Percentiles rank a stretch among this genome's conserved stretches.
These are phyloP conservation scores for Lactarius tabidus DNA, from an alignment of 768 basidiomycete species.

Conservation along the genomic window DNA sequence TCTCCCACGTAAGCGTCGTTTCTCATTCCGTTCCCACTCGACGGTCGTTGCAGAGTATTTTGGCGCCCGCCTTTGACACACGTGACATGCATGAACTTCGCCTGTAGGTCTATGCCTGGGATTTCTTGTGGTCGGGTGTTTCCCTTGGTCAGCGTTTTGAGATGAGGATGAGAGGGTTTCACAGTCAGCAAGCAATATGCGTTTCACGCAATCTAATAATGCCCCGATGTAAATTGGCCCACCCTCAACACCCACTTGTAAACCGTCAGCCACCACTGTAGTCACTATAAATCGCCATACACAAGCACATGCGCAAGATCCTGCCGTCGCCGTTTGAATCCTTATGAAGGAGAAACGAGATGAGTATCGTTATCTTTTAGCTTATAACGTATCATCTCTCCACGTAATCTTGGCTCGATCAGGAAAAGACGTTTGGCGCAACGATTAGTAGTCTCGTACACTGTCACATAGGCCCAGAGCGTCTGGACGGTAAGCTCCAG, in stretches of 20 bases:
- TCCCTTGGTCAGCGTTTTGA: not conserved
- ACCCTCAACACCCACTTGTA: not conserved
- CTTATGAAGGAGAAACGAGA: not conserved
- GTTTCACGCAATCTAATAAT: not conserved
- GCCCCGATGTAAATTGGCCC: not conserved
- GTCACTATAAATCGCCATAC: not conserved
- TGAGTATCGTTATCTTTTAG: not conserved
- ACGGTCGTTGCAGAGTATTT: not conserved
- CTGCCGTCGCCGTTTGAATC: not conserved
- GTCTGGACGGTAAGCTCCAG: constrained; percentile 40
- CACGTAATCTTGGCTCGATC: constrained; percentile 35
- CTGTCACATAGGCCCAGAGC: constrained; percentile 37
- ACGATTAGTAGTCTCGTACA: constrained; percentile 41
- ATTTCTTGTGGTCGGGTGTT: not conserved
- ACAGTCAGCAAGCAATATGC: not conserved
- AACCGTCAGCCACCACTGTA: not conserved
- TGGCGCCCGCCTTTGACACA: not conserved
- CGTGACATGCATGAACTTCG: not conserved
- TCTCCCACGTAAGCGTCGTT: too few species aligned
- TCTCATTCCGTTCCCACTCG: not conserved
- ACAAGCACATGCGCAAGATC: not conserved
- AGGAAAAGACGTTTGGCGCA: constrained; percentile 43
- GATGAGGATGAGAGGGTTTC: not conserved
- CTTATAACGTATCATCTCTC: not conserved
- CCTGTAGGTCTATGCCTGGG: not conserved